Evolutionary conservation across 129 eudicot genomes (phyloP), one percentile per base, ranked within the genome.

Genomic region (Flaveria sonorensis): DNA sequence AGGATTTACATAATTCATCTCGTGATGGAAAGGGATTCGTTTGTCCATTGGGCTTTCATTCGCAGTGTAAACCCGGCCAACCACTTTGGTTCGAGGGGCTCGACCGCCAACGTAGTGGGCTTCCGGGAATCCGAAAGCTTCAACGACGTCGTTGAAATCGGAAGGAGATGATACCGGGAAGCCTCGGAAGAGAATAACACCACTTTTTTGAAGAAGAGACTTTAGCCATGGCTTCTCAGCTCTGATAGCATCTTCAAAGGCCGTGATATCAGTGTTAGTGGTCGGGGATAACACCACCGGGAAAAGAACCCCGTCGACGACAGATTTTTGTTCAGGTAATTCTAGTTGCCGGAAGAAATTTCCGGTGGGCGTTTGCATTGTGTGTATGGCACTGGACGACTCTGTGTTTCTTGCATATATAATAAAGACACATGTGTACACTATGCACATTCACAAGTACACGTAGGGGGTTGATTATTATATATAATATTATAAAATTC

Each of bases 211-310:
- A n/a, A 70, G 62, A n/a, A 70, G 75, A 70, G 75, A 70, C 52
- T 55, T 53, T 18, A 72, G 39, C 88, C 85, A 84, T 39, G 82
- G 72, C 75, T 82, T 84, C 42, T 84, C 75, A 45, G 80, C 81
- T 79, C 62, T 72, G 6, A 87, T 79, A 23, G 84, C 84, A 16
- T 77, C 81, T 65, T 65, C 21, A 32, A 65, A 65, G 32, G 70
- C 47, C 1, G 59, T 10, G 10, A 28, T 21, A 43, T 45, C 2
- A 51, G 32, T 30, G 48, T 10, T 79, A 5, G 76, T 72, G 40
- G 36, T 66, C 19, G 95, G 96, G 18, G 86, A 73, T 14, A 92
- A 30, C 32, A 87, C 87, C 16, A 48, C 60, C 0, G 96, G 96
- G 74, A 89, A 92, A 23, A 39, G 7, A 6, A 57, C 21, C 10